A percentile compares a stretch with the other conserved stretches of the same genome.
Conservation (phyloP, 345 rosid genomes). For the Limnanthes douglasii region DNA sequence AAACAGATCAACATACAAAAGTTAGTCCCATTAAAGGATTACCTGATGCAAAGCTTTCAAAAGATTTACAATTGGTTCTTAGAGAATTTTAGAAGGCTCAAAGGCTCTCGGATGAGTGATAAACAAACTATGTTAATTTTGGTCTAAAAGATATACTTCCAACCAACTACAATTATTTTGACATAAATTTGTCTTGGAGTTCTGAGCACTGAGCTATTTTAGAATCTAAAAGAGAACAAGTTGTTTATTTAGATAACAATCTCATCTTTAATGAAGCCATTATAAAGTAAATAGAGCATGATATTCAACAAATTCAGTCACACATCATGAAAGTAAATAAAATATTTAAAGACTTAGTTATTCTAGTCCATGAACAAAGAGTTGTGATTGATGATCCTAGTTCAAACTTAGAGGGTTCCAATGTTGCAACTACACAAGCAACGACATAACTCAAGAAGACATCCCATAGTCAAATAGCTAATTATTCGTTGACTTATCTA, state of each 20-base stretch:
- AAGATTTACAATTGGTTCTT: constrained; percentile 47
- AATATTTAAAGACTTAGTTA: constrained; percentile 62
- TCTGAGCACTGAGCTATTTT: constrained; percentile 30
- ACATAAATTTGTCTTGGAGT: constrained; percentile 22
- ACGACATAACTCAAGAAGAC: constrained; percentile 42
- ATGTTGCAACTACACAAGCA: constrained; percentile 40
- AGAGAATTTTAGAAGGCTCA: constrained; percentile 65
- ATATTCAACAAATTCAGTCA: constrained; percentile 52
- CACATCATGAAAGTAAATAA: constrained; percentile 63
- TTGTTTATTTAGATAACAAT: constrained; percentile 43
- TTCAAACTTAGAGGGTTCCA: constrained; percentile 42
- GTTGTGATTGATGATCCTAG: constrained; percentile 53
- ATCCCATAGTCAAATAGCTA: constrained; percentile 40
- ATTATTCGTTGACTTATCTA: constrained; percentile 53
- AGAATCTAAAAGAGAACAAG: constrained; percentile 52
- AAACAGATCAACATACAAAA: constrained; percentile 31
- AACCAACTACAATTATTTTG: constrained; percentile 33
- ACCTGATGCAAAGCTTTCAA: constrained; percentile 64
- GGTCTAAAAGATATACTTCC: constrained; percentile 30
- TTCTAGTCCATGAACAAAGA: constrained; percentile 51
- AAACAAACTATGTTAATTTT: constrained; percentile 32
- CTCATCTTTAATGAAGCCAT: constrained; percentile 58
- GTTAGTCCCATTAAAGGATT: constrained; percentile 47
- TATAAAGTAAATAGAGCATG: constrained; percentile 67
- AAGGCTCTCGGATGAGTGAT: constrained; percentile 65